Conservation (phyloP, 805 yeast genomes). For the Tetrapisispora iriomotensis region DNA sequence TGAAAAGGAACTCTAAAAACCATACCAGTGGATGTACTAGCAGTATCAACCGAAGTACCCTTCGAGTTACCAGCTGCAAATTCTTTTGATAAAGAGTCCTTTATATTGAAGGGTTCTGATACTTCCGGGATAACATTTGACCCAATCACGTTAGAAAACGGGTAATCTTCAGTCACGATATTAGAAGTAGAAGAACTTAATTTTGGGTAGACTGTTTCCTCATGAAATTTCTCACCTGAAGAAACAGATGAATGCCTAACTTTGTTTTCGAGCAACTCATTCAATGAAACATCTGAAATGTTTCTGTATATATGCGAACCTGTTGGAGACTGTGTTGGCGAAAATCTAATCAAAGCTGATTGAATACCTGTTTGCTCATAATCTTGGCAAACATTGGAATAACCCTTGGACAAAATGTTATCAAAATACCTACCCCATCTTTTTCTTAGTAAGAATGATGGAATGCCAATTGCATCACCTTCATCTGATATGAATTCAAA, state of each 20-base stretch:
- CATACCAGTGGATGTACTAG: slow-evolving; percentile 30
- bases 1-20: slow-evolving; percentile 63
- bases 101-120: background rate
- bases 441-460: slow-evolving; percentile 50
- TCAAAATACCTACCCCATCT: slow-evolving; percentile 74
- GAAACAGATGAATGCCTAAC: slow-evolving; percentile 4
- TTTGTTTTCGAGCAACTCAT: slow-evolving; percentile 6
- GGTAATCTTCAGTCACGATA: background rate
- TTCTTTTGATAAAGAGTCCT: background rate
- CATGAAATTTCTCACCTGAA: background rate
- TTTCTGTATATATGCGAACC: slow-evolving; percentile 3
- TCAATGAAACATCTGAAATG: slow-evolving; percentile 9
- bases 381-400: slow-evolving; percentile 41
- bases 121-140: background rate
- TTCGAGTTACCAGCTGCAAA: background rate
- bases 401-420: slow-evolving; percentile 50
- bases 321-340: slow-evolving; percentile 10
- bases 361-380: slow-evolving; percentile 17
- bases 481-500: slow-evolving; percentile 62
- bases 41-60: slow-evolving; percentile 2
- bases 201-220: background rate
- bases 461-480: slow-evolving; percentile 58
- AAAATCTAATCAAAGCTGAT: slow-evolving; percentile 10
- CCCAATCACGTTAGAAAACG: background rate
- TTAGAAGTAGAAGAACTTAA: background rate